These are phyloP conservation scores for Wickerhamiella dianesei DNA, from an alignment of 805 yeast genomes.

Conservation along the genomic window DNA sequence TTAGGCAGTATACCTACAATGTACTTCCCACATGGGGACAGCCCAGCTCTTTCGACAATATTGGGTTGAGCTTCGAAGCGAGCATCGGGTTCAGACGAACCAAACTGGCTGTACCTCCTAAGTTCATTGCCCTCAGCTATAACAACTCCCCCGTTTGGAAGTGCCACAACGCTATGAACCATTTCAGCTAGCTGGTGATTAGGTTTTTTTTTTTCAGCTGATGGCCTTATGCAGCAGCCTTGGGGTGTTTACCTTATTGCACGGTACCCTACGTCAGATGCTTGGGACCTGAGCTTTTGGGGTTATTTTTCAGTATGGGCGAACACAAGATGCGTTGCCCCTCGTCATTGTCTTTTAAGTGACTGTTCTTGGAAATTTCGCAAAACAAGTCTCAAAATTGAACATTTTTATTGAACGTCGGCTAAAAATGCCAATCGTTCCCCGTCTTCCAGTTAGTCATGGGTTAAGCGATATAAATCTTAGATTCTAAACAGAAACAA, in stretches of 20 bases:
- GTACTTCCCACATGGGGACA: conserved; percentile 40
- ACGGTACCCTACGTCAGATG: too few species aligned
- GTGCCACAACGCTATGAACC: background rate
- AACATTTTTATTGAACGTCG: too few species aligned
- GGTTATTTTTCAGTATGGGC: too few species aligned
- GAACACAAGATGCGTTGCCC: too few species aligned
- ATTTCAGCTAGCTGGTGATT: too few species aligned
- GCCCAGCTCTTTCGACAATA: conserved; percentile 46
- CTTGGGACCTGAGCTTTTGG: too few species aligned
- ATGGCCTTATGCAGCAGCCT: background rate
- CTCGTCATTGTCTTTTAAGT: too few species aligned
- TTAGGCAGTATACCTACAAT: conserved; percentile 65
- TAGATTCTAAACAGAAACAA: conserved; percentile 1
- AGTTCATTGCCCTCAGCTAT: conserved; percentile 2
- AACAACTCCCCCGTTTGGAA: background rate
- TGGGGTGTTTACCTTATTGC: too few species aligned
- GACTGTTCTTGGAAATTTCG: too few species aligned
- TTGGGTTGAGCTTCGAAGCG: conserved; percentile 9
- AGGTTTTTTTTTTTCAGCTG: too few species aligned
- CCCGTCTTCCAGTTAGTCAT: background rate
- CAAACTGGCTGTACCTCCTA: background rate
- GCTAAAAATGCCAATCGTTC: too few species aligned
- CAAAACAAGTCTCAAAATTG: too few species aligned
- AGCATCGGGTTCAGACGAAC: background rate
- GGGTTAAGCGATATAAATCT: background rate